These are phyloP conservation scores for Fremontodendron californicum DNA, from an alignment of 345 rosid species.

Conservation along the genomic window DNA sequence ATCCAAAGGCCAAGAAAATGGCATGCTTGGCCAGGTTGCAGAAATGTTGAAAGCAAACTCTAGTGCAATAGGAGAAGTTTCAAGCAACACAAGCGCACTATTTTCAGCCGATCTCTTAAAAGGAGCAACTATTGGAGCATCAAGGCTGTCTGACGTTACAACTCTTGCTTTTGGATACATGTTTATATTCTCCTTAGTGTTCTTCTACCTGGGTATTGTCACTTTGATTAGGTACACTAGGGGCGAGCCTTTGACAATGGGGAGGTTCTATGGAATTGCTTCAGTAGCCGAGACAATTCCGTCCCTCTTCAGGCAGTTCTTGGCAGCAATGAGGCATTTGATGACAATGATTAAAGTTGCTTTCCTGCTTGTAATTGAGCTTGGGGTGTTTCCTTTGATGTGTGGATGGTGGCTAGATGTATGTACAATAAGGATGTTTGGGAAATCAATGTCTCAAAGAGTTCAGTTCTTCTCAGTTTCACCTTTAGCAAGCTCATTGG, in stretches of 20 bases:
- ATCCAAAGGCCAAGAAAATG: constrained; percentile 54
- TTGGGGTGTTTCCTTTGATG: constrained; percentile 98
- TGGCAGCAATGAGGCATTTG: constrained; percentile 97
- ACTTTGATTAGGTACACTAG: constrained; percentile 85
- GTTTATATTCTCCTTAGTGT: constrained; percentile 63
- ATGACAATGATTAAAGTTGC: constrained; percentile 99
- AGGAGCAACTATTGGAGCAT: constrained; percentile 57
- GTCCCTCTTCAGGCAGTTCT: constrained; percentile 83
- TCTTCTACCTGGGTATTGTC: constrained; percentile 79
- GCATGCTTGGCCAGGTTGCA: constrained; percentile 41
- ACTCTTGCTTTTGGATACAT: constrained; percentile 93
- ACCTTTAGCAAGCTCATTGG: constrained; percentile 91
- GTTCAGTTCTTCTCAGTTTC: constrained; percentile 76
- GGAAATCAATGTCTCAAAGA: constrained; percentile 86
- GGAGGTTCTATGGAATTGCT: constrained; percentile 83
- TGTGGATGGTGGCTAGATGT: constrained; percentile 99
- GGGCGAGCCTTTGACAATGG: constrained; percentile 87
- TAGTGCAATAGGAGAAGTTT: constrained; percentile 48
- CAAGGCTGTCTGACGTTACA: constrained; percentile 88
- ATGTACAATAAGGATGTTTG: constrained; percentile 93
- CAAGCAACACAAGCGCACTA: constrained; percentile 50
- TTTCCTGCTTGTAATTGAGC: constrained; percentile 93
- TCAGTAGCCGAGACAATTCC: constrained; percentile 86
- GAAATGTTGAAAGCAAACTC: constrained; percentile 61
- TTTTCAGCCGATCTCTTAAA: constrained; percentile 59